phyloP scores from a whole-genome alignment of 2,329 filamentous ascomycete species.

The Penicillium sp. region DNA sequence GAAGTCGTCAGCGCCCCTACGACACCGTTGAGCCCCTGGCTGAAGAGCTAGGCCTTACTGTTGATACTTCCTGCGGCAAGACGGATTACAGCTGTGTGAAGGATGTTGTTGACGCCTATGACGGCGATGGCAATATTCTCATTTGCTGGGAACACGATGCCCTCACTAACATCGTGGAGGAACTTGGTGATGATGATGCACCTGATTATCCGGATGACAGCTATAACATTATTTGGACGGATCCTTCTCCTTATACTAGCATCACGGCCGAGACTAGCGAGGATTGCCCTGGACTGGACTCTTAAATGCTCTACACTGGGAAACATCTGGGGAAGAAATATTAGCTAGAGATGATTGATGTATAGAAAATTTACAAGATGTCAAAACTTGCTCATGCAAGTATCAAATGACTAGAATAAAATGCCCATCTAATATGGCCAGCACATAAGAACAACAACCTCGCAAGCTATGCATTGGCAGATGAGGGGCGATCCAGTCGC shows the following conservation, averaged over 20 bases:
- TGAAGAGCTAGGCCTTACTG: constrained; percentile 53
- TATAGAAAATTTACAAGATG: neutral
- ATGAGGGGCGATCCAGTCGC: neutral
- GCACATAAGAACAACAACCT: neutral
- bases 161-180: constrained; percentile 53
- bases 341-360: neutral
- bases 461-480: constrained; percentile 2
- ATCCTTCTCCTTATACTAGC: constrained; percentile 51
- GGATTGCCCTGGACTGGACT: constrained; percentile 56
- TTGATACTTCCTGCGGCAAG: constrained; percentile 58
- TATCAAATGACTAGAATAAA: neutral
- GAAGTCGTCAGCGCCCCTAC: constrained; percentile 54
- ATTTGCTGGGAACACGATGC: constrained; percentile 63
- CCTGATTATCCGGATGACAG: constrained; percentile 52
- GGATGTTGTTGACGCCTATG: constrained; percentile 50
- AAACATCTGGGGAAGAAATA: neutral
- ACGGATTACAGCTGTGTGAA: constrained; percentile 58
- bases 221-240: constrained; percentile 60
- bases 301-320: neutral
- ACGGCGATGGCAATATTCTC: constrained; percentile 57
- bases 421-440: neutral
- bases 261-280: constrained; percentile 53
- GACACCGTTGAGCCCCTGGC: constrained; percentile 60
- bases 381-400: neutral
- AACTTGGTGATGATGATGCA: constrained; percentile 53